Evolutionary conservation across 495 filamentous ascomycete genomes (phyloP).

Genomic region (Tricharina praecox): DNA sequence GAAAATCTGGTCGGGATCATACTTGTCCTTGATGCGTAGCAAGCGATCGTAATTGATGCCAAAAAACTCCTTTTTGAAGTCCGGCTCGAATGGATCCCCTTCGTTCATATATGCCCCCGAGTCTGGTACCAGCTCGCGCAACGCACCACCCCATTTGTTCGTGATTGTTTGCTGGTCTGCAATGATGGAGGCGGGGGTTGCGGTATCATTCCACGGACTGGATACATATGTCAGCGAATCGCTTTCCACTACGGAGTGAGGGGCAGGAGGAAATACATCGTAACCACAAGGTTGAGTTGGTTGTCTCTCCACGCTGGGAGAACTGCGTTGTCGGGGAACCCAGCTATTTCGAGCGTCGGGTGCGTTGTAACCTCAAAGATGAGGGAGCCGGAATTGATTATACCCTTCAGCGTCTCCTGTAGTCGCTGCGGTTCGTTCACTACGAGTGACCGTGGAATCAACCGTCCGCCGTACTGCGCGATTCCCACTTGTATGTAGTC

Average conservation of each 20-base stretch:
- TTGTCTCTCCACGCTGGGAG: conserved; percentile 40
- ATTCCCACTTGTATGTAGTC: conserved; percentile 8
- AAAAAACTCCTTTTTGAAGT: conserved; percentile 47
- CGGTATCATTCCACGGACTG: conserved; percentile 1
- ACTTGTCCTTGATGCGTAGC: too few relatives aligned
- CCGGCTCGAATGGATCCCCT: conserved; percentile 41
- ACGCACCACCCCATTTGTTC: neutral
- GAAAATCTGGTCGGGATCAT: conserved; percentile 37
- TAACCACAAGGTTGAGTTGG: conserved; percentile 34
- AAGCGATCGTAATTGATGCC: conserved; percentile 31
- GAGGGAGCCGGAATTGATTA: conserved; percentile 8
- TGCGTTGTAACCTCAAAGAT: conserved; percentile 33
- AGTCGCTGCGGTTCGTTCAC: conserved; percentile 8
- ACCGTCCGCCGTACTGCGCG: conserved; percentile 22
- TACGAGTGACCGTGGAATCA: conserved; percentile 30
- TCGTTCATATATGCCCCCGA: conserved; percentile 36
- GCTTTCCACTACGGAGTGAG: neutral
- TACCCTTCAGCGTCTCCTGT: neutral
- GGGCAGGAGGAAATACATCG: neutral
- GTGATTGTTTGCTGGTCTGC: neutral
- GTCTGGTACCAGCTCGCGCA: conserved; percentile 28
- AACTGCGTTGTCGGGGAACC: conserved; percentile 29
- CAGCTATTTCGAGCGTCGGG: conserved; percentile 5
- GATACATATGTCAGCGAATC: neutral
- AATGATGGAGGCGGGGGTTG: neutral